Conservation (phyloP, 257 asterid genomes). For the Ocimum tenuiflorum region DNA sequence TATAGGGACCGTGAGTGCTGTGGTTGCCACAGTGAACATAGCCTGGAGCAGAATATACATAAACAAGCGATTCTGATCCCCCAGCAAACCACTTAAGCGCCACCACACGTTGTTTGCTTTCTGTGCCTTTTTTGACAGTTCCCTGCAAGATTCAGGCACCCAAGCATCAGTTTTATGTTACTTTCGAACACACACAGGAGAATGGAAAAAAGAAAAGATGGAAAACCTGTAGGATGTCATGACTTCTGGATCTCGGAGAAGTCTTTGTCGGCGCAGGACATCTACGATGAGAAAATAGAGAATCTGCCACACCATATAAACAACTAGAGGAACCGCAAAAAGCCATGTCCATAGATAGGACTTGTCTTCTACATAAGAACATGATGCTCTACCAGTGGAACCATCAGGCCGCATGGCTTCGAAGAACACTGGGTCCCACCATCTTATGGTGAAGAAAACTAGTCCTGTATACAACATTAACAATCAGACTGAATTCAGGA, state of each 20-base stretch:
- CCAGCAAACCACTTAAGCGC: constrained; percentile 89
- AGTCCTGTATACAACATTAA: constrained; percentile 46
- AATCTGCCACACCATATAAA: constrained; percentile 76
- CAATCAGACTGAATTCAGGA: background rate
- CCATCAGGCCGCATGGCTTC: constrained; percentile 92
- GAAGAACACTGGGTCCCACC: constrained; percentile 90
- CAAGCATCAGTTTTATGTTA: background rate
- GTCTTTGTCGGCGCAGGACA: constrained; percentile 83
- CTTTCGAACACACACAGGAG: too few relatives aligned
- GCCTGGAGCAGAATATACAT: constrained; percentile 90
- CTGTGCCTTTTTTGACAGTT: constrained; percentile 86
- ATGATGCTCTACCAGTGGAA: constrained; percentile 53
- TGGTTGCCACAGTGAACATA: constrained; percentile 78
- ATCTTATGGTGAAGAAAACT: constrained; percentile 91
- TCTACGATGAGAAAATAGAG: constrained; percentile 83
- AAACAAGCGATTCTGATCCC: constrained; percentile 82
- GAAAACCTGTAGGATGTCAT: constrained; percentile 93
- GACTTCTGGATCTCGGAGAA: constrained; percentile 84
- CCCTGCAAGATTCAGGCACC: constrained; percentile 33
- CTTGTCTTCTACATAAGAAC: constrained; percentile 78
- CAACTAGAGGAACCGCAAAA: constrained; percentile 73
- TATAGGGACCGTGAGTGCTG: constrained; percentile 80
- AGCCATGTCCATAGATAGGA: constrained; percentile 93
- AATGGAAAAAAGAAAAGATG: background rate
- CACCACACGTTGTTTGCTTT: constrained; percentile 91